Evolutionary conservation across 2,329 filamentous ascomycete species (phyloP).

Genomic region (Aspergillus sergii): DNA sequence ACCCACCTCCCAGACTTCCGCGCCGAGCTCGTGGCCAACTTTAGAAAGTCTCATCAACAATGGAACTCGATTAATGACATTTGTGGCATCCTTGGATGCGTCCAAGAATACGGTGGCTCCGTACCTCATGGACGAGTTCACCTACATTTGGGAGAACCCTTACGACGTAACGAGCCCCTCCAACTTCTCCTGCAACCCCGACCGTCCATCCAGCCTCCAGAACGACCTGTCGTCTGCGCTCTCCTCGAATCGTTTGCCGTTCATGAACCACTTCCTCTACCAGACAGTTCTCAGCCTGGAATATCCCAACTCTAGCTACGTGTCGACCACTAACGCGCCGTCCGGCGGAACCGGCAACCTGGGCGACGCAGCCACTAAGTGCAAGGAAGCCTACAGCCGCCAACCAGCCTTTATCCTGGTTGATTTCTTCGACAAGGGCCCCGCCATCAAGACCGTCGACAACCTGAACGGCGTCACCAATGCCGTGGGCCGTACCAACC

Average conservation of each 20-base stretch:
- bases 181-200: constrained; percentile 72
- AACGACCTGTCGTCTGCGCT: constrained; percentile 55
- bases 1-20: constrained; percentile 49
- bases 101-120: constrained; percentile 39
- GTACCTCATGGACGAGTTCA: constrained; percentile 48
- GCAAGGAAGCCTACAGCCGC: constrained; percentile 60
- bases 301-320: constrained; percentile 62
- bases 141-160: constrained; percentile 68
- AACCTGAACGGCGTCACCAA: constrained; percentile 61
- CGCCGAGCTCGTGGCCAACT: constrained; percentile 65
- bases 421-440: constrained; percentile 76
- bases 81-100: constrained; percentile 59
- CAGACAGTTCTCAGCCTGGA: constrained; percentile 56
- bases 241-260: constrained; percentile 62
- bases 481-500: constrained; percentile 46
- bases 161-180: constrained; percentile 64
- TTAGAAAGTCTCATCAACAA: constrained; percentile 68
- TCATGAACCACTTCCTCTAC: constrained; percentile 83
- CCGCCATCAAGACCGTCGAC: constrained; percentile 71
- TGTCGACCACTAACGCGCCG: constrained; percentile 67
- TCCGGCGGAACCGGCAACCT: constrained; percentile 58
- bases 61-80: constrained; percentile 68
- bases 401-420: constrained; percentile 75
- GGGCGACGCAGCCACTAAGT: constrained; percentile 53
- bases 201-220: constrained; percentile 61